Evolutionary conservation across 768 basidiomycete species (phyloP).

Genomic region (Tephrocybe sp.): DNA sequence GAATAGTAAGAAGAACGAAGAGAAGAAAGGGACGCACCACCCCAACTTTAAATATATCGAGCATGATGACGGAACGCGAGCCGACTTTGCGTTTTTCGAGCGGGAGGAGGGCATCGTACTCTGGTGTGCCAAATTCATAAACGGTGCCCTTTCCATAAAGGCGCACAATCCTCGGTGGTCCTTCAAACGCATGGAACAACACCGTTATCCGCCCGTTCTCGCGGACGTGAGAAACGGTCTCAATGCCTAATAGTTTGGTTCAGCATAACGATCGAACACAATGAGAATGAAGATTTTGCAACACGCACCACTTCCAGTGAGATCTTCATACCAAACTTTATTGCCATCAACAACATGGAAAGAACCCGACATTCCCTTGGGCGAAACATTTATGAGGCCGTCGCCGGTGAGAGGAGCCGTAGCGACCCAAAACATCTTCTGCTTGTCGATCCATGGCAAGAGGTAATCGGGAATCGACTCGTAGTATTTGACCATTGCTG

Average conservation of each 20-base stretch:
- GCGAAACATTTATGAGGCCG: constrained; percentile 67
- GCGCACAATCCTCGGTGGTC: constrained; percentile 53
- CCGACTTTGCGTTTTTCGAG: constrained; percentile 46
- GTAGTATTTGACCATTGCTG: constrained; percentile 54
- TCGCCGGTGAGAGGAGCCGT: constrained; percentile 55
- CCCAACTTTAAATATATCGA: constrained; percentile 59
- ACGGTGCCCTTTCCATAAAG: constrained; percentile 62
- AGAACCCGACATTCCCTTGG: constrained; percentile 58
- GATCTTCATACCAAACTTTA: constrained; percentile 71
- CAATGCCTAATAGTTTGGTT: constrained; percentile 28
- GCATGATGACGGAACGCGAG: constrained; percentile 56
- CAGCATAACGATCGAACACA: not conserved
- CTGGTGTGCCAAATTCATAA: constrained; percentile 60
- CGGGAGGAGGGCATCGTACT: constrained; percentile 54
- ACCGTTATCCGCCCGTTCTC: constrained; percentile 63
- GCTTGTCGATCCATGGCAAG: constrained; percentile 54
- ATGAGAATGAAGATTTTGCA: not conserved
- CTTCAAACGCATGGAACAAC: constrained; percentile 62
- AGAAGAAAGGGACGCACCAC: constrained; percentile 29
- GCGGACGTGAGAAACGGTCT: constrained; percentile 47
- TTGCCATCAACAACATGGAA: constrained; percentile 57
- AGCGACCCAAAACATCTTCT: constrained; percentile 73
- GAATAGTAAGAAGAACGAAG: not conserved
- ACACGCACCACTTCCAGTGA: constrained; percentile 61
- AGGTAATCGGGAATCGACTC: constrained; percentile 54